Percentiles rank a stretch among this genome's conserved stretches.
Evolutionary conservation across 768 basidiomycete genomes (phyloP).

Genomic region (Heimioporus sp.): DNA sequence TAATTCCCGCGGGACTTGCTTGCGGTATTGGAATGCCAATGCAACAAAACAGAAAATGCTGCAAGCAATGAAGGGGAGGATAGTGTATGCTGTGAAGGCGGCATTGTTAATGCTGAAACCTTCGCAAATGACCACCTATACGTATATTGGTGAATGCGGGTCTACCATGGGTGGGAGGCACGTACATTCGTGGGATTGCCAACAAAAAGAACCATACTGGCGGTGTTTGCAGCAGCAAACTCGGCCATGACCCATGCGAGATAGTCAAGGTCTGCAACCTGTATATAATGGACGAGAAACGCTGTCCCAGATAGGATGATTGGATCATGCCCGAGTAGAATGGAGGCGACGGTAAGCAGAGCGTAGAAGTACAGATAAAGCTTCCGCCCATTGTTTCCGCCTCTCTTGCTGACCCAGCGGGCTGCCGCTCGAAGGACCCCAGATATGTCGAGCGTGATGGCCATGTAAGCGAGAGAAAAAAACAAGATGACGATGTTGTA

Average conservation of each 20-base stretch:
- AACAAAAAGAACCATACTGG: too few species aligned
- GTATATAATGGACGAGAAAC: constrained; percentile 86
- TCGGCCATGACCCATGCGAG: too few species aligned
- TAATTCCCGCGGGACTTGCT: too few species aligned
- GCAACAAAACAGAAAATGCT: too few species aligned
- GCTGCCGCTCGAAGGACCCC: too few species aligned
- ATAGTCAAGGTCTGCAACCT: constrained; percentile 48
- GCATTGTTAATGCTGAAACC: constrained; percentile 78
- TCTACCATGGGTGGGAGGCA: neutral
- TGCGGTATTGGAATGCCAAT: too few species aligned
- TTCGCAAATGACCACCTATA: constrained; percentile 73
- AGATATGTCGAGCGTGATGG: too few species aligned
- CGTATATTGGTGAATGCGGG: neutral
- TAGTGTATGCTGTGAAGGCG: constrained; percentile 78
- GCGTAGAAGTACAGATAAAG: constrained; percentile 81
- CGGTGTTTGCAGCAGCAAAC: too few species aligned
- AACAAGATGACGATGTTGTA: too few species aligned
- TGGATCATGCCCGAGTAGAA: constrained; percentile 91
- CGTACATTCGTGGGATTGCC: constrained; percentile 85
- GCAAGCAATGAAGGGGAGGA: too few species aligned
- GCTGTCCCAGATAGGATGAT: constrained; percentile 90
- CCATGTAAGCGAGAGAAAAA: too few species aligned
- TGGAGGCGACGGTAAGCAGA: constrained; percentile 75
- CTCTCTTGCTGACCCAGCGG: too few species aligned
- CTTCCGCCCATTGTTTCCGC: constrained; percentile 67